A percentile compares a stretch with the other conserved stretches of the same genome.
phyloP scores from a whole-genome alignment of 1,139 yeast genomes.

The Tardiomyces digboiensis region DNA sequence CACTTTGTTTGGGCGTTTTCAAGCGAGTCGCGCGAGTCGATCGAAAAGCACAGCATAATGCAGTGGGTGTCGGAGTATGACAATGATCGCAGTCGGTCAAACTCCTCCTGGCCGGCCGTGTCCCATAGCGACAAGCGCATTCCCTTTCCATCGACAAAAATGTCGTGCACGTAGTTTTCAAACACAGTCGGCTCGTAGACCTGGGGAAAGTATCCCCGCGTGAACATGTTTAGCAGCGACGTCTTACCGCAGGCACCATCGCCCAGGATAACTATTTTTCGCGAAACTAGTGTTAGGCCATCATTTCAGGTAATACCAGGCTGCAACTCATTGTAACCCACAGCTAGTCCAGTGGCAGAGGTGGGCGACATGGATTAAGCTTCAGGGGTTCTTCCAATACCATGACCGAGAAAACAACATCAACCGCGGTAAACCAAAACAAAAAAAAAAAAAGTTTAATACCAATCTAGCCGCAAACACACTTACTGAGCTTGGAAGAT shows the following conservation, averaged over 20 bases:
- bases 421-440: too few species aligned
- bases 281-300: too few species aligned
- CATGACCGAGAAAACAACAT: too few species aligned
- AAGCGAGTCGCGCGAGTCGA: conserved; percentile 86
- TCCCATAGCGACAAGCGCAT: conserved; percentile 95
- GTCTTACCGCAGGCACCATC: conserved; percentile 98
- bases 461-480: too few species aligned
- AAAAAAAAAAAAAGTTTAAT: too few species aligned
- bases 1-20: conserved; percentile 92
- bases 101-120: conserved; percentile 98
- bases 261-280: conserved; percentile 88
- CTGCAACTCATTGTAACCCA: too few species aligned
- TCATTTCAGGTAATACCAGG: too few species aligned
- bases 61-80: conserved; percentile 93
- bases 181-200: conserved; percentile 94
- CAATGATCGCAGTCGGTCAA: conserved; percentile 88
- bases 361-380: too few species aligned
- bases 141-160: conserved; percentile 85
- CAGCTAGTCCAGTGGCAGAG: too few species aligned
- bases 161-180: conserved; percentile 92
- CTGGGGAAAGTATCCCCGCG: conserved; percentile 94
- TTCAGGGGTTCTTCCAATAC: too few species aligned
- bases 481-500: too few species aligned
- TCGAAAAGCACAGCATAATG: conserved; percentile 83
- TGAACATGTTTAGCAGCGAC: conserved; percentile 52